Conservation (phyloP, 441 rosid genomes). For the Macaranga tanarius region DNA sequence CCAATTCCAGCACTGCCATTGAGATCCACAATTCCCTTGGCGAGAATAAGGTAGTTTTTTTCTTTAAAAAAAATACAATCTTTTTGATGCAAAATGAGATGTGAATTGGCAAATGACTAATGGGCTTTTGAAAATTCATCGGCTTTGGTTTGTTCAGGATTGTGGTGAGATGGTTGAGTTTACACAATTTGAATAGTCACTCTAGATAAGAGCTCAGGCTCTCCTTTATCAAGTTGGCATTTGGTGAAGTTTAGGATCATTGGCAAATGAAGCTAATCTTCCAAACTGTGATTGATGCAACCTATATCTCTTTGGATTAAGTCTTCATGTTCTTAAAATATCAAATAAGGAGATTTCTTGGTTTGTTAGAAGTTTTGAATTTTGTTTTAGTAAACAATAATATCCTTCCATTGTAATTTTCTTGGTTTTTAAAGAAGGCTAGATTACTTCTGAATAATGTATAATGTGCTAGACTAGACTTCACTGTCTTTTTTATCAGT, state of each 20-base stretch:
- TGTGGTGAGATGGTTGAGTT: background rate
- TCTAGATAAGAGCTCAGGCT: background rate
- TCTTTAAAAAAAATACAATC: background rate
- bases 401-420: too few species aligned
- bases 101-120: background rate
- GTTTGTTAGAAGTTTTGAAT: too few species aligned
- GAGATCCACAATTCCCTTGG: conserved; percentile 7
- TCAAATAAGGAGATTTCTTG: too few species aligned
- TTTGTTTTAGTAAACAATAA: too few species aligned
- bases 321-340: too few species aligned
- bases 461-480: too few species aligned
- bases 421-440: too few species aligned
- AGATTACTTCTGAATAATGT: too few species aligned
- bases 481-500: too few species aligned
- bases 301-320: background rate
- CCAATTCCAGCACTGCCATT: background rate
- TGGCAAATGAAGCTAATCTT: background rate
- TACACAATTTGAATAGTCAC: background rate
- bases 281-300: background rate
- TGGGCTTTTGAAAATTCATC: background rate
- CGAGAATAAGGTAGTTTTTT: background rate
- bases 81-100: too few species aligned
- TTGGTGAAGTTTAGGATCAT: background rate
- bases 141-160: background rate
- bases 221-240: background rate